A percentile compares a stretch with the other conserved stretches of the same genome.
These are phyloP conservation scores for Closterium sp. DNA, from an alignment of 139 green algal genomes.

Conservation along the genomic window DNA sequence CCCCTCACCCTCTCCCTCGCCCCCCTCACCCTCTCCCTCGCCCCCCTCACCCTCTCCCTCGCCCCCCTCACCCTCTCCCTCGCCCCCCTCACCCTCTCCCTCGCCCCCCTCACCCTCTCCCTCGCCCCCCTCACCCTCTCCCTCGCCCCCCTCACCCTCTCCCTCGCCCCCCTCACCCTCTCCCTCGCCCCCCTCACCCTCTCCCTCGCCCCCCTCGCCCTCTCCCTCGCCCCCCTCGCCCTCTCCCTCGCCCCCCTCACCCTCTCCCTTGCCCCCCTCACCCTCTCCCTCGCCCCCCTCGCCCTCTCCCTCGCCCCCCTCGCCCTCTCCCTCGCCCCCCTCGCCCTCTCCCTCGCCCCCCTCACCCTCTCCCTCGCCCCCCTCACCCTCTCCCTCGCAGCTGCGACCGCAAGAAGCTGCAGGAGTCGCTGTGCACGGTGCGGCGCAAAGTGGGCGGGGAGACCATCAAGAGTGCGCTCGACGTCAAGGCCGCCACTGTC, in stretches of 20 bases:
- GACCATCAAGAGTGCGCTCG: constrained; percentile 74
- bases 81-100: neutral
- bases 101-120: neutral
- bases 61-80: neutral
- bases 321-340: too few relatives aligned
- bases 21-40: neutral
- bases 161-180: too few relatives aligned
- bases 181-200: too few relatives aligned
- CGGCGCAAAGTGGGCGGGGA: constrained; percentile 83
- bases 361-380: neutral
- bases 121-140: neutral
- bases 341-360: neutral
- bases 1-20: neutral
- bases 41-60: neutral
- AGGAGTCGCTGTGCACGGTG: constrained; percentile 82
- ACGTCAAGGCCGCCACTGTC: constrained; percentile 72
- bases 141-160: neutral
- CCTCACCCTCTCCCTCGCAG: neutral
- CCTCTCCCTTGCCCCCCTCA: too few relatives aligned
- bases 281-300: neutral
- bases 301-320: too few relatives aligned
- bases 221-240: neutral
- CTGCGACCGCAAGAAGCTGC: constrained; percentile 55
- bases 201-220: neutral
- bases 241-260: too few relatives aligned